Percentiles rank a stretch among this genome's conserved stretches.
These are phyloP conservation scores for Magnaporthiopsis rhizophila DNA, from an alignment of 2,329 filamentous ascomycete species.

Conservation along the genomic window DNA sequence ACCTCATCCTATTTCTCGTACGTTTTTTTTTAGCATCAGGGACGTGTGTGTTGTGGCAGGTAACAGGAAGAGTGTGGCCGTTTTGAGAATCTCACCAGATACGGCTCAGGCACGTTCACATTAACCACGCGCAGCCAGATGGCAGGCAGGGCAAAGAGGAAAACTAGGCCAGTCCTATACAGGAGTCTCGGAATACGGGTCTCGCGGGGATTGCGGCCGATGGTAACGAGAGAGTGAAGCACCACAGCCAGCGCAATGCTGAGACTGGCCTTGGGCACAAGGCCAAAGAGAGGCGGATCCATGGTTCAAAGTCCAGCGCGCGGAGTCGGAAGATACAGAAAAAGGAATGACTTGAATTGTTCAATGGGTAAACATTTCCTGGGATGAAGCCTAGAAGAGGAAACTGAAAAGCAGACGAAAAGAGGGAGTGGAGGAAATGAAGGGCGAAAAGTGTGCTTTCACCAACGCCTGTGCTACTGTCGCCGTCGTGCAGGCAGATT, in stretches of 20 bases:
- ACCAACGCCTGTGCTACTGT: neutral
- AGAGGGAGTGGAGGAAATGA: neutral
- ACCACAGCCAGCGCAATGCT: neutral
- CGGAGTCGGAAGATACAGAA: neutral
- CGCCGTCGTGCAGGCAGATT: neutral
- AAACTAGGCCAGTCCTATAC: neutral
- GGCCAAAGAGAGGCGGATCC: neutral
- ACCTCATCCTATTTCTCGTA: slow-evolving; percentile 59
- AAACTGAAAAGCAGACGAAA: neutral
- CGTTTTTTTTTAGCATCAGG: slow-evolving; percentile 3
- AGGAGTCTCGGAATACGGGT: neutral
- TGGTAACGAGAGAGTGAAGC: neutral
- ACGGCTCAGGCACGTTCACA: slow-evolving; percentile 40
- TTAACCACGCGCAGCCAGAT: slow-evolving; percentile 33
- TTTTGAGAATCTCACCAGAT: slow-evolving; percentile 35
- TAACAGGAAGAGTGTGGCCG: neutral
- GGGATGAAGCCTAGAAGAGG: neutral
- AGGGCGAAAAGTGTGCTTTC: neutral
- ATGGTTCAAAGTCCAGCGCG: neutral
- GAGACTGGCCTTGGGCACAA: neutral
- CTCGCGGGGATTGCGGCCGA: neutral
- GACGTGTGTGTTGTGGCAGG: fast-evolving
- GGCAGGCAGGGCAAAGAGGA: slow-evolving; percentile 21
- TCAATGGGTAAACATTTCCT: neutral
- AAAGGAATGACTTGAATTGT: neutral